phyloP scores from a whole-genome alignment of 2,329 filamentous ascomycete species.

The Monosporascus cannonballus region DNA sequence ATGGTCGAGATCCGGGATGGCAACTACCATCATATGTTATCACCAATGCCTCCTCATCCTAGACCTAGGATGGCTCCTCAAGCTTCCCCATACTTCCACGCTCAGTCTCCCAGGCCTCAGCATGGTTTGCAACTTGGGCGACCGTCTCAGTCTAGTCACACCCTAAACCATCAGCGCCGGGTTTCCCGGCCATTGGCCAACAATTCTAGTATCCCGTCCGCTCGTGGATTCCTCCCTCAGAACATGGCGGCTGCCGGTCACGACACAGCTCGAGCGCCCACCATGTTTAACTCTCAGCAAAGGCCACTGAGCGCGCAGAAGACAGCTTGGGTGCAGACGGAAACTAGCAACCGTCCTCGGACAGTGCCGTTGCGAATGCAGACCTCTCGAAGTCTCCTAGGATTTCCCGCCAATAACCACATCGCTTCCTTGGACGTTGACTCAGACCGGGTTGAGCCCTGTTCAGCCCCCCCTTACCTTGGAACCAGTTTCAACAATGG shows the following conservation, averaged over 20 bases:
- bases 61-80: too few relatives aligned
- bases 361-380: not conserved
- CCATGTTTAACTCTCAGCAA: not conserved
- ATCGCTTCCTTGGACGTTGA: not conserved
- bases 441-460: too few relatives aligned
- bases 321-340: not conserved
- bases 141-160: too few relatives aligned
- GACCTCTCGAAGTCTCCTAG: not conserved
- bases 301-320: not conserved
- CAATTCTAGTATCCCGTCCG: constrained; percentile 1
- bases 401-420: not conserved
- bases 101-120: too few relatives aligned
- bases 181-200: not conserved
- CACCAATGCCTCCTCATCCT: too few relatives aligned
- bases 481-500: too few relatives aligned
- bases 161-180: too few relatives aligned
- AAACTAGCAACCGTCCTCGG: not conserved
- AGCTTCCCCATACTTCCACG: too few relatives aligned
- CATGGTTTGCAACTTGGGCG: too few relatives aligned
- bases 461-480: too few relatives aligned
- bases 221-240: constrained; percentile 10
- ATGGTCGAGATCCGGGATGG: too few relatives aligned
- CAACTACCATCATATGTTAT: too few relatives aligned
- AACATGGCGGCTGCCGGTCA: not conserved
- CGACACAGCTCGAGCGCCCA: not conserved